A percentile compares a stretch with the other conserved stretches of the same genome.
These are phyloP conservation scores for Penicillium dipodomyicola DNA, from an alignment of 495 filamentous ascomycete species.

Conservation along the genomic window DNA sequence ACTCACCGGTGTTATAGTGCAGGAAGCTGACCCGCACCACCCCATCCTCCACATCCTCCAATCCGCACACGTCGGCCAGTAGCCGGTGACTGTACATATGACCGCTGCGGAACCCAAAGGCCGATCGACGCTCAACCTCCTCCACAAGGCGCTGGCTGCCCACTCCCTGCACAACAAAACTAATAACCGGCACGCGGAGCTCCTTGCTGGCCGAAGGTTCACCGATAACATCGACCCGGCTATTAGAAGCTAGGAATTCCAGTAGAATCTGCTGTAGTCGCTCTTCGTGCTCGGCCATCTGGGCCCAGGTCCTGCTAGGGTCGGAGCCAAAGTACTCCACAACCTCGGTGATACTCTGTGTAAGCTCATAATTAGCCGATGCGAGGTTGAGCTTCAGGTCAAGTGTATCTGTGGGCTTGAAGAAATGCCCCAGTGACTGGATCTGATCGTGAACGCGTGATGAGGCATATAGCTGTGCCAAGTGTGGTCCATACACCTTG, in stretches of 20 bases:
- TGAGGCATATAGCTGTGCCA: constrained; percentile 62
- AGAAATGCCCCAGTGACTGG: constrained; percentile 61
- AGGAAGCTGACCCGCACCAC: constrained; percentile 68
- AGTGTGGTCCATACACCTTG: constrained; percentile 73
- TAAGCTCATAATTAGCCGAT: constrained; percentile 64
- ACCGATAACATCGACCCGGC: constrained; percentile 57
- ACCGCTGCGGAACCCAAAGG: constrained; percentile 64
- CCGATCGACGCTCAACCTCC: constrained; percentile 52
- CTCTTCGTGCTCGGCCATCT: constrained; percentile 58
- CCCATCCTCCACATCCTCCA: constrained; percentile 53
- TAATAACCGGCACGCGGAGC: constrained; percentile 61
- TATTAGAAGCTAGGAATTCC: constrained; percentile 46
- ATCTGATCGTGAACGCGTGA: constrained; percentile 47
- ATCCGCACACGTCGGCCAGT: constrained; percentile 55
- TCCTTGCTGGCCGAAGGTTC: constrained; percentile 41
- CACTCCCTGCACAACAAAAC: constrained; percentile 59
- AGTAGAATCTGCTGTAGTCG: constrained; percentile 57
- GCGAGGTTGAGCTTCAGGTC: constrained; percentile 64
- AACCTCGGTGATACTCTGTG: constrained; percentile 55
- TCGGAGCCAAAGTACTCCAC: constrained; percentile 51
- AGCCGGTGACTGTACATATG: constrained; percentile 65
- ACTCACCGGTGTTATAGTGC: constrained; percentile 73
- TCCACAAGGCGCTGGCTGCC: constrained; percentile 59
- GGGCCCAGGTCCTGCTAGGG: constrained; percentile 43
- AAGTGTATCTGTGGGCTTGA: constrained; percentile 57